Percentiles rank a stretch among this genome's conserved stretches.
phyloP scores from a whole-genome alignment of 768 basidiomycete genomes.

The Cystofilobasidium macerans region DNA sequence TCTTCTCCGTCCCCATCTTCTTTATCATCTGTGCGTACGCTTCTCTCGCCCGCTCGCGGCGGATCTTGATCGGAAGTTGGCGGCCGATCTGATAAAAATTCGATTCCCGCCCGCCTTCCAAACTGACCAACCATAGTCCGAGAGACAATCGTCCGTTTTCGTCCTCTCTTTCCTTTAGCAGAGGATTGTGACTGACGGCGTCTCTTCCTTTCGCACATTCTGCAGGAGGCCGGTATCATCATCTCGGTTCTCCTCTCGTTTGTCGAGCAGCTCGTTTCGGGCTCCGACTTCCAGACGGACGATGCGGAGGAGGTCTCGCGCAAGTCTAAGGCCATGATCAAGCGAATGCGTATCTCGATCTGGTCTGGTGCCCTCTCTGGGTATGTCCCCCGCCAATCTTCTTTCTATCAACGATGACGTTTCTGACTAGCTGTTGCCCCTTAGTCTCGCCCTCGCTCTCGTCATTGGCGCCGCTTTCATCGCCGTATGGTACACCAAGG shows the following conservation, averaged over 20 bases:
- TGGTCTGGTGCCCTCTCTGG: conserved; percentile 58
- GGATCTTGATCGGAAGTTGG: too few species aligned
- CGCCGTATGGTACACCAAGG: conserved; percentile 87
- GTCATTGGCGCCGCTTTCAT: conserved; percentile 70
- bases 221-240: conserved; percentile 23
- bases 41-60: too few species aligned
- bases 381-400: conserved; percentile 61
- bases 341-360: conserved; percentile 45
- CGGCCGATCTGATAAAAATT: not conserved
- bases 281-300: conserved; percentile 10
- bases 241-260: conserved; percentile 27
- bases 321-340: conserved; percentile 24
- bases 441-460: conserved; percentile 8
- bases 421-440: too few species aligned
- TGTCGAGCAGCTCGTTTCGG: conserved; percentile 27
- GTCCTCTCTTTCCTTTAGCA: not conserved
- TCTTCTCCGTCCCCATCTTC: conserved; percentile 87
- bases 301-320: conserved; percentile 16
- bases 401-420: conserved; percentile 42
- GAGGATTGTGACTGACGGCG: not conserved
- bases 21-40: conserved; percentile 52
- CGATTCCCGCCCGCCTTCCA: not conserved
- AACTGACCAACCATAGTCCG: conserved; percentile 1
- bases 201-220: not conserved
- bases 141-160: conserved; percentile 21